Evolutionary conservation across 345 rosid species (phyloP).

Genomic region (Ceriops zippeliana): DNA sequence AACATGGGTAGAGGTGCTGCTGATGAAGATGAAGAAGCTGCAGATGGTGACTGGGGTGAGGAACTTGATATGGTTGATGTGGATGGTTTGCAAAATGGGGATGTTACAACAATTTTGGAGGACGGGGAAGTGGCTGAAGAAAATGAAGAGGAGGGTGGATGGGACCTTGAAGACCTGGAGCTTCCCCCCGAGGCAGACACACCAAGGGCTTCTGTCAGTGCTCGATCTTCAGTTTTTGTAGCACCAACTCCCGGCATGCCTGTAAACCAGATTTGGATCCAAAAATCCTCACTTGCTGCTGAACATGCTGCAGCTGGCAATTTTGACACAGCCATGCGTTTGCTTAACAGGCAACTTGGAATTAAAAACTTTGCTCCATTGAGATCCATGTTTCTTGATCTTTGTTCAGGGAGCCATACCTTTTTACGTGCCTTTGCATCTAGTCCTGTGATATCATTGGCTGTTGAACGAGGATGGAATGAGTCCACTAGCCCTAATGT

Average conservation of each 20-base stretch:
- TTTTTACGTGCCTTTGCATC: slow-evolving; percentile 77
- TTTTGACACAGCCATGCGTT: slow-evolving; percentile 88
- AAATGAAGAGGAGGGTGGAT: slow-evolving; percentile 73
- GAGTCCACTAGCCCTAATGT: slow-evolving; percentile 79
- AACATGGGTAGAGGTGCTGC: slow-evolving; percentile 43
- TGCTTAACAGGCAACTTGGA: slow-evolving; percentile 89
- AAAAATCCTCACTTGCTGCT: slow-evolving; percentile 84
- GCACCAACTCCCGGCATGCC: slow-evolving; percentile 91
- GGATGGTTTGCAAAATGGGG: slow-evolving; percentile 64
- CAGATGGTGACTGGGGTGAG: slow-evolving; percentile 79
- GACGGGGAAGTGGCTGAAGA: slow-evolving; percentile 68
- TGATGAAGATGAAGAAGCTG: slow-evolving; percentile 74
- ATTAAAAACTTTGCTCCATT: slow-evolving; percentile 70
- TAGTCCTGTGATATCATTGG: slow-evolving; percentile 70
- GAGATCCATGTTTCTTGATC: slow-evolving; percentile 70
- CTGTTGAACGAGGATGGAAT: slow-evolving; percentile 79
- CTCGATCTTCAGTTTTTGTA: slow-evolving; percentile 66
- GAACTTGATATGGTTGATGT: slow-evolving; percentile 68
- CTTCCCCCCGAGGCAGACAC: slow-evolving; percentile 86
- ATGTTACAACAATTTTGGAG: slow-evolving; percentile 49
- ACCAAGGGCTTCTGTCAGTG: slow-evolving; percentile 51
- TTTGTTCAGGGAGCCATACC: slow-evolving; percentile 71
- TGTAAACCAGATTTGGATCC: slow-evolving; percentile 82
- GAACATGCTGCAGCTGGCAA: slow-evolving; percentile 92
- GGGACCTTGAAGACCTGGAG: slow-evolving; percentile 93